phyloP scores from a whole-genome alignment of 768 basidiomycete species.

The Tylopilus subfusipes region DNA sequence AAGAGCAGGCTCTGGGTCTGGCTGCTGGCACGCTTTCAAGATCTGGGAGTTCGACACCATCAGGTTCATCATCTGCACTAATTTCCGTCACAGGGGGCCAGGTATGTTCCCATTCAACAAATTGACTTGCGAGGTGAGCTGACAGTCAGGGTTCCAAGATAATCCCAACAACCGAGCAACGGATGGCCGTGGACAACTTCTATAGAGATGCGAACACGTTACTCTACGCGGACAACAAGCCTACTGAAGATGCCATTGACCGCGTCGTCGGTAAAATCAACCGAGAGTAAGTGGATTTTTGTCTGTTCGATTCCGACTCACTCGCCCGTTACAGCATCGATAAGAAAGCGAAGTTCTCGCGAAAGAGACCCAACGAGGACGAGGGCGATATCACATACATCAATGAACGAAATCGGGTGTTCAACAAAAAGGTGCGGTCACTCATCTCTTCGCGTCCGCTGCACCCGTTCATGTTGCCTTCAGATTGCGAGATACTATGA shows the following conservation, averaged over 20 bases:
- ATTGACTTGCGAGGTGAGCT: neutral
- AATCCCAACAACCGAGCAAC: slow-evolving; percentile 56
- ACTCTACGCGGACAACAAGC: slow-evolving; percentile 93
- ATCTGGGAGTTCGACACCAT: slow-evolving; percentile 32
- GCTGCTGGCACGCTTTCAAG: slow-evolving; percentile 61
- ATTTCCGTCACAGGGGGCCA: slow-evolving; percentile 43
- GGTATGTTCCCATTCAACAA: slow-evolving; percentile 30
- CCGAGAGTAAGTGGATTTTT: slow-evolving; percentile 64
- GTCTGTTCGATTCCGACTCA: neutral
- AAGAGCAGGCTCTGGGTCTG: slow-evolving; percentile 77
- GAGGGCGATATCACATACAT: slow-evolving; percentile 98
- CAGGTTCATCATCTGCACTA: slow-evolving; percentile 32
- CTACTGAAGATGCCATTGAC: slow-evolving; percentile 93
- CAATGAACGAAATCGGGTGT: slow-evolving; percentile 96
- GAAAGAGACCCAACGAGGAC: slow-evolving; percentile 86
- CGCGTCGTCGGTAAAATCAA: slow-evolving; percentile 89
- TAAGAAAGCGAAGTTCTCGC: slow-evolving; percentile 85
- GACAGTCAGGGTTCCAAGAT: slow-evolving; percentile 34
- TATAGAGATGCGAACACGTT: slow-evolving; percentile 94
- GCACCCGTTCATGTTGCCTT: neutral
- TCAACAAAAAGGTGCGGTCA: slow-evolving; percentile 85
- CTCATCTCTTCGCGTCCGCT: neutral
- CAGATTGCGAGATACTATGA: slow-evolving; percentile 94
- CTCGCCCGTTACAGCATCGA: slow-evolving; percentile 56
- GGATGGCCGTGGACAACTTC: slow-evolving; percentile 70